These are phyloP conservation scores for Tulasnella sp. DNA, from an alignment of 768 basidiomycete genomes.

Conservation along the genomic window DNA sequence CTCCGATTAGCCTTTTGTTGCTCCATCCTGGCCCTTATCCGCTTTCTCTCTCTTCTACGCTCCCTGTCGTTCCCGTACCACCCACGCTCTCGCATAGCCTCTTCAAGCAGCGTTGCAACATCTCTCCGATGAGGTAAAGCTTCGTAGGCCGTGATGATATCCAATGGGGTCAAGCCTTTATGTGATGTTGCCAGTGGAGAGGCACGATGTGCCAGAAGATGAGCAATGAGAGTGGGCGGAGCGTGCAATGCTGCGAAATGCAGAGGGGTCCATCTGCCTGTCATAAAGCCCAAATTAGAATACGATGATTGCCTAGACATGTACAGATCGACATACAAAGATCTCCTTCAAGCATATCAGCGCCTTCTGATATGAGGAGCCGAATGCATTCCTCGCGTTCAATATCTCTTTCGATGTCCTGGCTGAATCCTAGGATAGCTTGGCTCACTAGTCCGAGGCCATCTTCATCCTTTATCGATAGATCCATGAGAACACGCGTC, in stretches of 20 bases:
- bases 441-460: slow-evolving; percentile 69
- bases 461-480: slow-evolving; percentile 69
- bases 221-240: slow-evolving; percentile 83
- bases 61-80: slow-evolving; percentile 36
- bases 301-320: not conserved
- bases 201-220: slow-evolving; percentile 86
- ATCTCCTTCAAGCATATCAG: slow-evolving; percentile 49
- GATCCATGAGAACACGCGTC: slow-evolving; percentile 55
- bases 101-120: slow-evolving; percentile 75
- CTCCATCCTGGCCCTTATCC: slow-evolving; percentile 41
- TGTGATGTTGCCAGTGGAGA: slow-evolving; percentile 68
- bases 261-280: slow-evolving; percentile 91
- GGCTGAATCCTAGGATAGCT: slow-evolving; percentile 70
- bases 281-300: not conserved
- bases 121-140: slow-evolving; percentile 73
- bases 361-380: slow-evolving; percentile 65
- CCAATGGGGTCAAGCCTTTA: slow-evolving; percentile 73
- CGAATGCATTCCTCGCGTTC: slow-evolving; percentile 88
- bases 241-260: slow-evolving; percentile 84
- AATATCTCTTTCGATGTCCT: slow-evolving; percentile 69
- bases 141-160: slow-evolving; percentile 79
- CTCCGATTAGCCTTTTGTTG: slow-evolving; percentile 46
- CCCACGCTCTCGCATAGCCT: slow-evolving; percentile 62
- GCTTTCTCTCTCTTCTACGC: slow-evolving; percentile 46
- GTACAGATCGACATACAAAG: slow-evolving; percentile 39